phyloP scores from a whole-genome alignment of 2,329 filamentous ascomycete species.

The Neonectria neomacrospora region DNA sequence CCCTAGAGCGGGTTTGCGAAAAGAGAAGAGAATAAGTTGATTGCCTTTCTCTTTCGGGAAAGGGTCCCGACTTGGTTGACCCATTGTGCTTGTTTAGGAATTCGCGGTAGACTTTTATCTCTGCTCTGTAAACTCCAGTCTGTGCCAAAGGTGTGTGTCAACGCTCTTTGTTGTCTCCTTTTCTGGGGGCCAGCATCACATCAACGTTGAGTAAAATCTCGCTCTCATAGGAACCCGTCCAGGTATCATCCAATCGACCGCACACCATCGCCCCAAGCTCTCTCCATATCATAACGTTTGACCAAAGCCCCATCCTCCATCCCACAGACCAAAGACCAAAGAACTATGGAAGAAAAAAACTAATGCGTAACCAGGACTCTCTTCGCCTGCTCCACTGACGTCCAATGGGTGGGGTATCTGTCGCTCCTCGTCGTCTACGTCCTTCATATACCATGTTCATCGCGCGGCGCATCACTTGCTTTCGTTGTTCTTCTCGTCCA shows the following conservation, averaged over 20 bases:
- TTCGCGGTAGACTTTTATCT: background rate
- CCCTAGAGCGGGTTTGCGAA: background rate
- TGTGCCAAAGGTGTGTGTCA: background rate
- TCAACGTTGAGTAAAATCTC: background rate
- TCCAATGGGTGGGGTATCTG: slow-evolving; percentile 8
- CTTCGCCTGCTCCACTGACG: background rate
- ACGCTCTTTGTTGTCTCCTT: background rate
- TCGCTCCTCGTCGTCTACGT: background rate
- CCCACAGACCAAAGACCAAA: background rate
- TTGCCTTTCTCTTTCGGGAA: background rate
- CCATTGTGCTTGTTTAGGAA: slow-evolving; percentile 1
- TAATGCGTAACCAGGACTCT: slow-evolving; percentile 1
- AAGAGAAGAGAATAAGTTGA: background rate
- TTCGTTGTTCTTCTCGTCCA: slow-evolving; percentile 71
- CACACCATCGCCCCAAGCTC: background rate
- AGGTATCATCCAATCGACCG: background rate
- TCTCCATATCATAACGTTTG: background rate
- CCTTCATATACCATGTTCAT: background rate
- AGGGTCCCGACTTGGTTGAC: background rate
- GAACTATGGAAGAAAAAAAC: background rate
- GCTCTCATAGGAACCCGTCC: background rate
- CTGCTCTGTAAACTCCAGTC: slow-evolving; percentile 1
- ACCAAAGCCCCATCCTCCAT: background rate
- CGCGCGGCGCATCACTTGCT: background rate
- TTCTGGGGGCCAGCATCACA: too few relatives aligned